Evolutionary conservation across 306 rosid species (phyloP), one percentile per base, ranked within the genome.

Genomic region (Rosa chinensis): DNA sequence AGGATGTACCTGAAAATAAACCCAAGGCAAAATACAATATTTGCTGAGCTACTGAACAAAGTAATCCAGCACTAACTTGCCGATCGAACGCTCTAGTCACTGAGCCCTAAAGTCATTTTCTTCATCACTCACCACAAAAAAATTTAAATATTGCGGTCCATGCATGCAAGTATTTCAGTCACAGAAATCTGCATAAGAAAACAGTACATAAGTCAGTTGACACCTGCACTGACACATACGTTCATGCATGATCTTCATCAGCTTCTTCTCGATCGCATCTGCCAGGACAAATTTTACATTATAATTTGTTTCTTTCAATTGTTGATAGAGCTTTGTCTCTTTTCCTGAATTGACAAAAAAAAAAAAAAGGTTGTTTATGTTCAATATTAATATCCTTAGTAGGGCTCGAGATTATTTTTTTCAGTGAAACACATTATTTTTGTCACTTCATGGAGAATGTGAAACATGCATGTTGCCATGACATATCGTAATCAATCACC

Each of bases 41-140:
- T 11, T 61, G 20, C 66, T 61, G 40, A 62, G 68, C 20, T 28
- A 62, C 40, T 62, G 43, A 28, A 62, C 42, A 63, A 63, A 63
- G 69, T 1, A 37, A 32, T 39, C 50, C 23, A 21, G 48, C 50
- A 53, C 50, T n/a, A n/a, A 63, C n/a, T 63, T 32, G 68, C n/a
- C 10, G n/a, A 32, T 32, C 69, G 43, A 35, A 32, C 69, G 32
- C 69, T 10, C 69, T 32, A 4, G 44, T 28, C 43, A 63, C 39
- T 63, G 43, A 28, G 69, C 80, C 62, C 58, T 67, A 5, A 35
- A 45, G 70, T 35, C 42, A 9, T 40, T 72, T 50, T 73, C 37
- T 52, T 23, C 17, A 25, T 63, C 12, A 23, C 4, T 32, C 47
- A 63, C 35, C 45, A 61, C 42, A 59, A n/a, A 70, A 59, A 25